These are phyloP conservation scores for Calocera viscosa DNA, from an alignment of 768 basidiomycete species.

Conservation along the genomic window DNA sequence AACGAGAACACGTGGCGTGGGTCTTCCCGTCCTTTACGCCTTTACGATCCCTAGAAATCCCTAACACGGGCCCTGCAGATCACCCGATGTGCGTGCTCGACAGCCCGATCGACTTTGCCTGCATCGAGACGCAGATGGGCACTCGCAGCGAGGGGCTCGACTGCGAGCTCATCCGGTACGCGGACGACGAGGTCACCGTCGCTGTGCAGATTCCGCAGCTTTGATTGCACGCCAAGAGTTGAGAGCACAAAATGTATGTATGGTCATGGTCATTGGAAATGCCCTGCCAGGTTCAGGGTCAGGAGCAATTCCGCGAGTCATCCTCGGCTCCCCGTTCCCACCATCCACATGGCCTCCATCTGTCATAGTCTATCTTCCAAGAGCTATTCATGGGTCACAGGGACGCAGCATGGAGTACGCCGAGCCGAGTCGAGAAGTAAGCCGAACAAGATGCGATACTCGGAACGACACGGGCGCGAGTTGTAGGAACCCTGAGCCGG, in stretches of 20 bases:
- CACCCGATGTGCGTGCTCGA: slow-evolving; percentile 54
- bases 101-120: slow-evolving; percentile 67
- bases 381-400: no score
- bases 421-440: neutral
- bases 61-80: slow-evolving; percentile 36
- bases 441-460: neutral
- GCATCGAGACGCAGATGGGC: slow-evolving; percentile 89
- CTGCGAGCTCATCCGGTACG: slow-evolving; percentile 66
- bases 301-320: no score
- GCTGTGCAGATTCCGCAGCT: slow-evolving; percentile 23
- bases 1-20: slow-evolving; percentile 78
- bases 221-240: no score
- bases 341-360: no score
- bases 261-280: no score
- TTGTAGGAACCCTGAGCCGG: neutral
- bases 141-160: slow-evolving; percentile 55
- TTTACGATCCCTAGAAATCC: neutral
- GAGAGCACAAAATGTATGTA: no score
- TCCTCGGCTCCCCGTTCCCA: no score
- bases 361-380: no score
- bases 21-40: slow-evolving; percentile 27
- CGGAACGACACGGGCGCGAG: neutral
- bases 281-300: no score
- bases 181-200: slow-evolving; percentile 25
- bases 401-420: no score